A percentile compares a stretch with the other conserved stretches of the same genome.
These are phyloP conservation scores for Aspergillus wentii DNA, from an alignment of 495 filamentous ascomycete species.

Conservation along the genomic window DNA sequence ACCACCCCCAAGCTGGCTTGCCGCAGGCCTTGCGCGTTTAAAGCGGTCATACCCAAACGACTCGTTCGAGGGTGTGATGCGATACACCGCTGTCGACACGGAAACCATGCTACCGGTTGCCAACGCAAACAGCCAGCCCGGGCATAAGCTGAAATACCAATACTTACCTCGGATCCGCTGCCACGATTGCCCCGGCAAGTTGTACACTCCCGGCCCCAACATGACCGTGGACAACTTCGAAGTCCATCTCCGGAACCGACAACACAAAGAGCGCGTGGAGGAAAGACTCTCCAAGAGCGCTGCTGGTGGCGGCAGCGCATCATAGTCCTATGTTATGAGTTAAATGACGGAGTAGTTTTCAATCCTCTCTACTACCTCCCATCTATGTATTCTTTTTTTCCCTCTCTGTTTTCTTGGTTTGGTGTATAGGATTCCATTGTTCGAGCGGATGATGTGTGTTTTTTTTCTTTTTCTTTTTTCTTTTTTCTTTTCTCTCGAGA, in stretches of 20 bases:
- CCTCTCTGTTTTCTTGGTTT: neutral
- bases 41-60: constrained; percentile 65
- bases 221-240: constrained; percentile 85
- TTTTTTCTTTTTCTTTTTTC: neutral
- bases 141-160: constrained; percentile 56
- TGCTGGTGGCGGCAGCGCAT: constrained; percentile 6
- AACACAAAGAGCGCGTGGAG: constrained; percentile 73
- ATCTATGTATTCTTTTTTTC: neutral
- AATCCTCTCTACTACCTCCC: neutral
- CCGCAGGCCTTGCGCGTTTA: constrained; percentile 56
- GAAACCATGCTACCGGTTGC: constrained; percentile 53
- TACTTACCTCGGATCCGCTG: constrained; percentile 85
- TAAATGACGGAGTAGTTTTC: neutral
- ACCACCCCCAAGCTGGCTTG: constrained; percentile 78
- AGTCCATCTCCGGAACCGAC: constrained; percentile 76
- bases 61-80: constrained; percentile 81
- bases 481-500: neutral
- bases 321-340: neutral
- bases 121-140: constrained; percentile 42
- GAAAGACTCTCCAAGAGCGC: constrained; percentile 32
- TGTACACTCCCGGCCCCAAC: constrained; percentile 84
- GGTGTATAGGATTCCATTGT: neutral
- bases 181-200: constrained; percentile 85
- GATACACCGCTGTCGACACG: constrained; percentile 69
- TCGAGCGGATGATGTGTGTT: neutral